Base-by-base conservation (phyloP, 306 rosid species). In the Vigna radiata region DNA sequence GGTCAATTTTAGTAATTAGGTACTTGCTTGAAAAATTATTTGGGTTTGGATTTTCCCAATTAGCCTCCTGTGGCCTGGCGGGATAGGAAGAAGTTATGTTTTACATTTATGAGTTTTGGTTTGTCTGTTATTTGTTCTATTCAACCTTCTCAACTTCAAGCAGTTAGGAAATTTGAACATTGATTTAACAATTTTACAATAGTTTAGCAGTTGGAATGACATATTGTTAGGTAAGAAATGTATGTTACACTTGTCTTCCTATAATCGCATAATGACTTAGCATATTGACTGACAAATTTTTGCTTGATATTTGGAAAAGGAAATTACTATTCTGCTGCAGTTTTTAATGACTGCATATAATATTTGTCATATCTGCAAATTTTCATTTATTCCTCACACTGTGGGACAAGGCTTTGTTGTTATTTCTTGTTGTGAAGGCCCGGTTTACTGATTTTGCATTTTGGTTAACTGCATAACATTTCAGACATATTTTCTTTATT, bases 41-140 rank as follows among this genome's bases (percentile, higher is more conserved):
- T n/a, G n/a, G n/a, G n/a, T 65, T 63, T 72, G 77, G 64, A 37
- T 54, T 77, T 82, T 75, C 71, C 55, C 52, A 21, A 33, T 29
- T 23, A 62, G 54, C 10, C 62, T 2, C 39, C 52, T 3, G 4
- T 65, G 49, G 69, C 18, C 53, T 1, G 8, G 27, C 52, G 53
- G 66, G 53, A 16, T 17, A 33, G 19, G 71, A 76, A 37, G 79
- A 37, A 71, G 54, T 23, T 55, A 44, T 52, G 67, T 64, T 58
- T 78, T 50, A 37, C 63, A 49, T 48, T 55, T 49, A 25, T 6
- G 23, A 27, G 56, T 75, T 53, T 61, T 63, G 41, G 52, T 84
- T 80, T 72, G 18, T 52, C 64, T 33, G 60, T 69, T 46, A 39
- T 31, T 66, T 33, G 29, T 25, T 17, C 13, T 70, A 47, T 69